Conservation (phyloP, 2,329 filamentous ascomycete species). For the Coniochaeta sp. region DNA sequence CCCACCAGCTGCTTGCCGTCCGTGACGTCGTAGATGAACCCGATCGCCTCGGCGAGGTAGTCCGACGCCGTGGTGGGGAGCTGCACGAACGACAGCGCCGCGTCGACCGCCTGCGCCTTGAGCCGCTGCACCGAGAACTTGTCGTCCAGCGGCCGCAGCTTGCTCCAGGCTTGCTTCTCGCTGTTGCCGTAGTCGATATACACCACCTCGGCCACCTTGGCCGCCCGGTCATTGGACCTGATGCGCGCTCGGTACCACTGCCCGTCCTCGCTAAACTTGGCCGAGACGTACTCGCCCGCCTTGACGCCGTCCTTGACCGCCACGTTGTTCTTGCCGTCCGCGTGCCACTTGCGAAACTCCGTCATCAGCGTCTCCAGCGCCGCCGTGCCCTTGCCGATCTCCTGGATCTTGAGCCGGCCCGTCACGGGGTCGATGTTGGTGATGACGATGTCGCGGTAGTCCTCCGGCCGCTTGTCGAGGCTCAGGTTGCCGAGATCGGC, state of each 20-base stretch:
- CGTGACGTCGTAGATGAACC: conserved; percentile 67
- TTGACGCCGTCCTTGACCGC: conserved; percentile 72
- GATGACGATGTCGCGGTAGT: conserved; percentile 90
- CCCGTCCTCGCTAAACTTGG: conserved; percentile 81
- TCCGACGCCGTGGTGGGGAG: conserved; percentile 72
- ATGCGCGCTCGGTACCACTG: conserved; percentile 94
- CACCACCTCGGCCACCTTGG: conserved; percentile 80
- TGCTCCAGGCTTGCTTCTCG: conserved; percentile 79
- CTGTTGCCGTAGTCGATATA: conserved; percentile 97
- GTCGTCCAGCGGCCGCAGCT: conserved; percentile 73
- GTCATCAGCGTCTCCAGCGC: conserved; percentile 83
- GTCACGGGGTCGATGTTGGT: conserved; percentile 74
- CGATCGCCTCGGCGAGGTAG: conserved; percentile 75
- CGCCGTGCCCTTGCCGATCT: conserved; percentile 79
- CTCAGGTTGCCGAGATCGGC: conserved; percentile 41
- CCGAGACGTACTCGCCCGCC: conserved; percentile 83
- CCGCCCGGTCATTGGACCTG: conserved; percentile 84
- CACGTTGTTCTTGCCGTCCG: conserved; percentile 73
- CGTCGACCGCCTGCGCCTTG: conserved; percentile 80
- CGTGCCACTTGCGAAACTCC: conserved; percentile 84
- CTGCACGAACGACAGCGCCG: conserved; percentile 81
- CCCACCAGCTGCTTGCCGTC: conserved; percentile 75
- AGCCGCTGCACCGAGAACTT: conserved; percentile 79
- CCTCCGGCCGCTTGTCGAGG: conserved; percentile 59
- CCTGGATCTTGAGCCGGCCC: conserved; percentile 82